Conservation (phyloP, 257 asterid species). For the Cinchona pubescens region DNA sequence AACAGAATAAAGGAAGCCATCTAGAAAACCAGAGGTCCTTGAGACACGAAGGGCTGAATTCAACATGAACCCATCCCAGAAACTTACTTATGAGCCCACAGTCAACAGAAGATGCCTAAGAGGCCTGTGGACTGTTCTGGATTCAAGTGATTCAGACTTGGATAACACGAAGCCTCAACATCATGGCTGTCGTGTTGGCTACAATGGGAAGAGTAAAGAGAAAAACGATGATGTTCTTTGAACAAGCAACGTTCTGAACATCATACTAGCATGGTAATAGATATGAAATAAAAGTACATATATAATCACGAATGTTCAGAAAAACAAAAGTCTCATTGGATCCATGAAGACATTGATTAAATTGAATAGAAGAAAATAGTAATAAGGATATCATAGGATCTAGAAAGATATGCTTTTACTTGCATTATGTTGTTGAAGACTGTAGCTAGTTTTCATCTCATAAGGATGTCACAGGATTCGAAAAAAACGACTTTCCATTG, state of each 20-base stretch:
- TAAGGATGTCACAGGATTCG: too few species aligned
- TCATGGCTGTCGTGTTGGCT: slow-evolving; percentile 72
- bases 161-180: slow-evolving; percentile 59
- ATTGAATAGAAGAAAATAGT: neutral
- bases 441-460: too few species aligned
- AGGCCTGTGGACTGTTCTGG: slow-evolving; percentile 68
- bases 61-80: slow-evolving; percentile 38
- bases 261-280: neutral
- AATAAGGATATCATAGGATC: slow-evolving; percentile 1
- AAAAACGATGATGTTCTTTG: slow-evolving; percentile 29
- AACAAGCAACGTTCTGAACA: slow-evolving; percentile 6
- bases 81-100: slow-evolving; percentile 50
- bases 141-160: slow-evolving; percentile 66
- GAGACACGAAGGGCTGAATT: slow-evolving; percentile 48
- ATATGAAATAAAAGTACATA: neutral
- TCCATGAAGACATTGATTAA: neutral
- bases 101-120: slow-evolving; percentile 75
- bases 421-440: neutral
- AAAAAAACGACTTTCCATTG: neutral
- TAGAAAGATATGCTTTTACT: neutral
- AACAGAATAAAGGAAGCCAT: slow-evolving; percentile 31
- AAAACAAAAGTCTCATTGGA: neutral
- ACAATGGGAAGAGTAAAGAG: slow-evolving; percentile 33
- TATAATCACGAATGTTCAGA: neutral
- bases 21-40: slow-evolving; percentile 6